phyloP scores from a whole-genome alignment of 2,329 filamentous ascomycete genomes.

The Akanthomyces muscarius region DNA sequence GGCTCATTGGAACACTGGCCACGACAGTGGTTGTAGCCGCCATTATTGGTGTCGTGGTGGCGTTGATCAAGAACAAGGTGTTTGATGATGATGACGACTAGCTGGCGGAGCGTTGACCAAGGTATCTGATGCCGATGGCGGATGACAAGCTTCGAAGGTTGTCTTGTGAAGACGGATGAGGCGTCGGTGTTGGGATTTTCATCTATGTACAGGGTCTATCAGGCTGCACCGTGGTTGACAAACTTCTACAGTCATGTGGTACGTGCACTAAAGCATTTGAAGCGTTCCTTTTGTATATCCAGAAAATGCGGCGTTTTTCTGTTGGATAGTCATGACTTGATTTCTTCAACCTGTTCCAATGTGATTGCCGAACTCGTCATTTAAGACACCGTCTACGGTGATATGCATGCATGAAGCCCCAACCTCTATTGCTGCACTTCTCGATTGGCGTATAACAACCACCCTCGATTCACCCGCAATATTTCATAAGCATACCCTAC shows the following conservation, averaged over 20 bases:
- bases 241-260: not conserved
- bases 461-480: too few relatives aligned
- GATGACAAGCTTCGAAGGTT: not conserved
- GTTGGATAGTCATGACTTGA: too few relatives aligned
- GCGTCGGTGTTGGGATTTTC: not conserved
- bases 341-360: not conserved
- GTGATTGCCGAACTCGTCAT: too few relatives aligned
- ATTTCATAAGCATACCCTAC: too few relatives aligned
- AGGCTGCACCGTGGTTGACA: not conserved
- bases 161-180: not conserved
- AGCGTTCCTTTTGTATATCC: conserved; percentile 5
- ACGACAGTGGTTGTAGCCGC: not conserved
- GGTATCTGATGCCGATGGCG: too few relatives aligned
- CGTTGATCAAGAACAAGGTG: not conserved
- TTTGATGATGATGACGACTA: conserved; percentile 6
- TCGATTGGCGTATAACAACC: too few relatives aligned
- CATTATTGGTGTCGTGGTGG: not conserved
- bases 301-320: not conserved
- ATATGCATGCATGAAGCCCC: too few relatives aligned
- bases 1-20: conserved; percentile 2
- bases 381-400: too few relatives aligned
- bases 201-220: not conserved
- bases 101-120: not conserved
- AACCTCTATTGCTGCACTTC: too few relatives aligned
- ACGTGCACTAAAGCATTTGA: not conserved